A percentile compares a stretch with the other conserved stretches of the same genome.
Evolutionary conservation across 75 land plant species (phyloP).

Genomic region (Pinus taeda): DNA sequence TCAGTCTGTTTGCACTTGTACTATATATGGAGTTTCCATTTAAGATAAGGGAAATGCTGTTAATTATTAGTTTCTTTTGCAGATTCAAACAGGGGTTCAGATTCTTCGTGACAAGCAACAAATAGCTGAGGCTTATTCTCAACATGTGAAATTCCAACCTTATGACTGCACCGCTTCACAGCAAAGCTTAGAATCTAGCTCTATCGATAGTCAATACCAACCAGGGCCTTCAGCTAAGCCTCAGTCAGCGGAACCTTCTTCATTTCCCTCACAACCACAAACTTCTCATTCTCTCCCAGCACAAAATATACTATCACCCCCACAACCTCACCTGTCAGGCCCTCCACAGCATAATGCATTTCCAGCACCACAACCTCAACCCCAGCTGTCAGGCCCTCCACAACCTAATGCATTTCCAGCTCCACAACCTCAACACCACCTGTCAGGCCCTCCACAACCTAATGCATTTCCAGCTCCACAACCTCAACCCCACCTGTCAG

Average conservation of each 20-base stretch:
- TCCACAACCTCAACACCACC: conserved; percentile 24
- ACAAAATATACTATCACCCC: background rate
- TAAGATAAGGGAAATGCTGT: too few species aligned
- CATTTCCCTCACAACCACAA: conserved; percentile 8
- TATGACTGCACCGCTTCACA: background rate
- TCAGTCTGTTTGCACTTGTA: too few species aligned
- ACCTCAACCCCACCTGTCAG: conserved; percentile 4
- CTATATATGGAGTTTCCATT: too few species aligned
- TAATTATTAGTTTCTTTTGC: conserved; percentile 11
- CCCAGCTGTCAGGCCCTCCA: background rate
- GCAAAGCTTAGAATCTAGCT: conserved; percentile 16
- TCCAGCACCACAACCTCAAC: too few species aligned
- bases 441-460: conserved; percentile 5
- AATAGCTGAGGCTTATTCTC: conserved; percentile 55
- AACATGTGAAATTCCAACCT: conserved; percentile 50
- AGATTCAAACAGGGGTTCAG: conserved; percentile 83
- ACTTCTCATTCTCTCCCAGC: conserved; percentile 3
- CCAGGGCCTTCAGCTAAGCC: conserved; percentile 8
- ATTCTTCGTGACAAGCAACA: conserved; percentile 82
- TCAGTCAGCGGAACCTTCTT: background rate
- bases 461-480: conserved; percentile 14
- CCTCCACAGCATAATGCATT: too few species aligned
- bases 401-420: conserved; percentile 20
- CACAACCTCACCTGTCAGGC: background rate
- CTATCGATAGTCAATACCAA: conserved; percentile 16